phyloP scores from a whole-genome alignment of 495 filamentous ascomycete species.

The Neurospora cerealis region DNA sequence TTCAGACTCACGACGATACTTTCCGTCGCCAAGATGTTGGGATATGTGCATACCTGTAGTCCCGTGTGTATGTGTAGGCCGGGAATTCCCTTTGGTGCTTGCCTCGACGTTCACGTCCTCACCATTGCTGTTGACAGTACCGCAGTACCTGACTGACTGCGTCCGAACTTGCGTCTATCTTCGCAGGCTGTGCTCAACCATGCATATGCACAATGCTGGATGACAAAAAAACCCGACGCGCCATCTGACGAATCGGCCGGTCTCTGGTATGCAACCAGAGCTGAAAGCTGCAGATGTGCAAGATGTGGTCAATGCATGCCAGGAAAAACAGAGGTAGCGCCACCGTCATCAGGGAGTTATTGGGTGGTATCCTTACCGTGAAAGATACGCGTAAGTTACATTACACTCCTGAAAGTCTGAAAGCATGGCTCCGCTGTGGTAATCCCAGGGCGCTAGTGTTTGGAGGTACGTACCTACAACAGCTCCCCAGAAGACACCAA shows the following conservation, averaged over 20 bases:
- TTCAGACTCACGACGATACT: neutral
- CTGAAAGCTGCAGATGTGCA: conserved; percentile 38
- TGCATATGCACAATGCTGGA: conserved; percentile 33
- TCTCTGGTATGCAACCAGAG: conserved; percentile 25
- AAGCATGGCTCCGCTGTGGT: neutral
- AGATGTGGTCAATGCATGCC: neutral
- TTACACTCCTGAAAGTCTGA: conserved; percentile 1
- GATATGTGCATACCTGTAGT: neutral
- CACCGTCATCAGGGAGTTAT: conserved; percentile 13
- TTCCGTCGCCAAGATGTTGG: neutral
- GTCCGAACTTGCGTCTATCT: neutral
- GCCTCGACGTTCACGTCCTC: neutral
- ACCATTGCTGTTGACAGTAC: neutral
- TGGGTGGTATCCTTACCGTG: conserved; percentile 7
- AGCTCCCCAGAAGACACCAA: neutral
- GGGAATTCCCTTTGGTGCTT: neutral
- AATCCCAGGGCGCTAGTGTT: conserved; percentile 1
- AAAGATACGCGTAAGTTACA: neutral
- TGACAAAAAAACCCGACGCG: conserved; percentile 21
- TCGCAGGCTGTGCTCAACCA: conserved; percentile 34
- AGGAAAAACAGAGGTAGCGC: conserved; percentile 20
- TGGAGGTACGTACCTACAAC: neutral
- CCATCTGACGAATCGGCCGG: conserved; percentile 27
- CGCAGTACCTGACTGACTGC: neutral
- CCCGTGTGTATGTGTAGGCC: neutral